phyloP scores from a whole-genome alignment of 2,329 filamentous ascomycete genomes.

The Cytospora schulzeri region DNA sequence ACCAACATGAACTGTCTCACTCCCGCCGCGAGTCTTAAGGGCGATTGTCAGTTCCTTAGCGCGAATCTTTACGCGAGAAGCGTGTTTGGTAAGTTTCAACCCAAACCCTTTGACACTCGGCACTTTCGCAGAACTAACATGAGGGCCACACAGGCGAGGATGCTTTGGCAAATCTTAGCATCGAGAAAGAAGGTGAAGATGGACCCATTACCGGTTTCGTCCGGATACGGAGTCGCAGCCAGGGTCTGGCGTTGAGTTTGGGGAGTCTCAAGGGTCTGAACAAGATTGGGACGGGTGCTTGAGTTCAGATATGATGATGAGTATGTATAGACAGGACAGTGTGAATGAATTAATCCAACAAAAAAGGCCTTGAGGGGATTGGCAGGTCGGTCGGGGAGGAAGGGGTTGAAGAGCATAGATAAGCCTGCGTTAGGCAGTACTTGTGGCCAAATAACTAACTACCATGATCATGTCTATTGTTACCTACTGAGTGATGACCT shows the following conservation, averaged over 20 bases:
- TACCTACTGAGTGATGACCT: too few relatives aligned
- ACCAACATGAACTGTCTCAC: conserved; percentile 99
- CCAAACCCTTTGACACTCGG: conserved; percentile 23
- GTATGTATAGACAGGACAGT: conserved; percentile 10
- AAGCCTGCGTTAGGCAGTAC: conserved; percentile 8
- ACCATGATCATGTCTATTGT: not conserved
- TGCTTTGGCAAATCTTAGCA: conserved; percentile 93
- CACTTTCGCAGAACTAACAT: conserved; percentile 10
- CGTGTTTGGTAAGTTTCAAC: conserved; percentile 82
- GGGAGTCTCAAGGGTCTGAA: conserved; percentile 94
- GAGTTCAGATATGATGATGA: conserved; percentile 10
- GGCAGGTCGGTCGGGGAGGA: not conserved
- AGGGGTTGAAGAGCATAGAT: conserved; percentile 5
- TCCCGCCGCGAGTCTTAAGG: conserved; percentile 92
- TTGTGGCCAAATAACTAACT: conserved; percentile 4
- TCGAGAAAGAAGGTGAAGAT: conserved; percentile 95
- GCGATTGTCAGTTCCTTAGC: conserved; percentile 96
- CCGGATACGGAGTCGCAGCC: conserved; percentile 93
- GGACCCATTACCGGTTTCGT: conserved; percentile 97
- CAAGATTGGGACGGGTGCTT: conserved; percentile 63
- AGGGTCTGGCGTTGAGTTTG: conserved; percentile 90
- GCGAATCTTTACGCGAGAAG: conserved; percentile 95
- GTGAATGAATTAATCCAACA: conserved; percentile 16
- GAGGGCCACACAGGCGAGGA: conserved; percentile 74
- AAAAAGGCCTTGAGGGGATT: conserved; percentile 14